phyloP scores from a whole-genome alignment of 495 filamentous ascomycete species.

The Lineolata rhizophorae region DNA sequence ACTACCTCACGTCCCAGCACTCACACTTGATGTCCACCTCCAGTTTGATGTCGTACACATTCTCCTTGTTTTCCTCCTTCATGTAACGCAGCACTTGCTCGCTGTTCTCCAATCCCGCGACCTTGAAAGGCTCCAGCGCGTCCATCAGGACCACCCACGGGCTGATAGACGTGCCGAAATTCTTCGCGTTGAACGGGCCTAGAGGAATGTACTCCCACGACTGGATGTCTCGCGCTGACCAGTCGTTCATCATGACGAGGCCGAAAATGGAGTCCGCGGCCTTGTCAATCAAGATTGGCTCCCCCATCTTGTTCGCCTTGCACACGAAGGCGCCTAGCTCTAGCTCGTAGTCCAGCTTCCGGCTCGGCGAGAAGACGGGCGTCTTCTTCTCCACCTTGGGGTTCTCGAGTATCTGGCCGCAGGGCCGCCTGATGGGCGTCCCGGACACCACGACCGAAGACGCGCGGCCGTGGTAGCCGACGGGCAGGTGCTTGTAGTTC shows the following conservation, averaged over 20 bases:
- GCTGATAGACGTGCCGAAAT: constrained; percentile 75
- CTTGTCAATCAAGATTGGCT: constrained; percentile 27
- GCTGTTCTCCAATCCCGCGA: constrained; percentile 37
- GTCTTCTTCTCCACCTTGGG: constrained; percentile 34
- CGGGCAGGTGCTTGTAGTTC: constrained; percentile 79
- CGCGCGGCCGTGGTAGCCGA: constrained; percentile 36
- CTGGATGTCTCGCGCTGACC: constrained; percentile 83
- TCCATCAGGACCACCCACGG: constrained; percentile 78
- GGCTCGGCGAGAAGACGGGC: constrained; percentile 39
- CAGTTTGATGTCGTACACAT: constrained; percentile 52
- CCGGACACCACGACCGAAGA: constrained; percentile 21
- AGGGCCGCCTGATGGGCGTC: constrained; percentile 39
- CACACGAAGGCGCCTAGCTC: constrained; percentile 72
- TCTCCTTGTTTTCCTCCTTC: constrained; percentile 36
- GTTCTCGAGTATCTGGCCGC: constrained; percentile 60
- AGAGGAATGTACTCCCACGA: constrained; percentile 55
- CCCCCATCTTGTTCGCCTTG: constrained; percentile 41
- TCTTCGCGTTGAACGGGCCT: constrained; percentile 72
- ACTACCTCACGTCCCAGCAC: too few relatives aligned
- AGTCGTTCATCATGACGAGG: constrained; percentile 81
- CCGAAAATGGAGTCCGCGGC: constrained; percentile 71
- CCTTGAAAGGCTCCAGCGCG: constrained; percentile 54
- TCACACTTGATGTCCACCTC: constrained; percentile 50
- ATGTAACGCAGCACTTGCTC: constrained; percentile 46
- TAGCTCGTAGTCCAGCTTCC: constrained; percentile 65